Conservation (phyloP, 306 rosid genomes). For the Astragalus glycyphyllos region DNA sequence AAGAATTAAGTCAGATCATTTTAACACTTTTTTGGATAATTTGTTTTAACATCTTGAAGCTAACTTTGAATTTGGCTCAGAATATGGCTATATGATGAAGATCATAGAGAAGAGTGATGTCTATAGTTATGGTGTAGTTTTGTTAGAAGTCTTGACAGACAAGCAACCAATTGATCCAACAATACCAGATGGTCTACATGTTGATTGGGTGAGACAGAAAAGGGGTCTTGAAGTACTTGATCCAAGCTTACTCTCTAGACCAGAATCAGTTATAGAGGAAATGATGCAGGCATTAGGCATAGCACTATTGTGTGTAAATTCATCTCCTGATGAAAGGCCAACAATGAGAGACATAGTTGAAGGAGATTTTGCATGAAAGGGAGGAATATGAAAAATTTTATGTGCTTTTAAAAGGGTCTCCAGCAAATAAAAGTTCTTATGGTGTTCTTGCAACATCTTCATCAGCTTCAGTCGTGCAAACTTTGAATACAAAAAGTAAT, state of each 20-base stretch:
- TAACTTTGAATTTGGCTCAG: conserved; percentile 52
- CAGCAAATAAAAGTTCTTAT: conserved; percentile 49
- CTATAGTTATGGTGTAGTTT: too few species aligned
- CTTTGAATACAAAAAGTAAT: conserved; percentile 60
- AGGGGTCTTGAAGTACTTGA: conserved; percentile 83
- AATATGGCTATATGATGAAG: conserved; percentile 95
- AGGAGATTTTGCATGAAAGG: too few species aligned
- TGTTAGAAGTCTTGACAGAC: too few species aligned
- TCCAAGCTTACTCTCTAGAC: conserved; percentile 63
- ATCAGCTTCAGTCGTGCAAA: conserved; percentile 51
- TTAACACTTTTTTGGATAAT: not conserved
- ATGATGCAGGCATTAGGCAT: conserved; percentile 90
- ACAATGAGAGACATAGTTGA: conserved; percentile 91
- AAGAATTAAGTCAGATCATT: not conserved
- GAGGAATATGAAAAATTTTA: too few species aligned
- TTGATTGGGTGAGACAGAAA: conserved; percentile 90
- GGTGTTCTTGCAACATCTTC: conserved; percentile 69
- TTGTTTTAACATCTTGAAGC: conserved; percentile 22
- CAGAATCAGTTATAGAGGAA: conserved; percentile 84
- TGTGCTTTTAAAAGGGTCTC: conserved; percentile 76
- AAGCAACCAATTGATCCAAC: conserved; percentile 99
- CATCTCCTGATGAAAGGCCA: conserved; percentile 87
- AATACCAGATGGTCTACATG: conserved; percentile 81
- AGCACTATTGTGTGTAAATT: conserved; percentile 83
- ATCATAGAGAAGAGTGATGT: conserved; percentile 69